Evolutionary conservation across 1,284 basidiomycete species (phyloP), one percentile per base, ranked within the genome.

Genomic region (Nidula niveotomentosa): DNA sequence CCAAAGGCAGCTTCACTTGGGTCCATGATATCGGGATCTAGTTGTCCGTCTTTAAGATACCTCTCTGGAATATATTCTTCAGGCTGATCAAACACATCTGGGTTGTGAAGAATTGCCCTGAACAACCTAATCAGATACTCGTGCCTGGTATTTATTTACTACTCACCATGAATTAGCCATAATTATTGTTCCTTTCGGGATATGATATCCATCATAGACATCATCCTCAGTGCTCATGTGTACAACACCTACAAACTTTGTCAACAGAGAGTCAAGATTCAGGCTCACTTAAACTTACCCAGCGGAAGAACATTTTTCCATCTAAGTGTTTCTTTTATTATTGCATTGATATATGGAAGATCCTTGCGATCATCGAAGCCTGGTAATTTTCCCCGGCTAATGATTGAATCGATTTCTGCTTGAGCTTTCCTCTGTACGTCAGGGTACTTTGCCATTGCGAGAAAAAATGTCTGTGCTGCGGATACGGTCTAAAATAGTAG

Each of bases 151-250:
- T 18, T 39, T 13, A 48, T 48, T 37, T 52, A 37, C 9, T 34
- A 62, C 65, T 17, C 58, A 76, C 75, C 71, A 76, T 36, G 76
- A 67, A 55, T 77, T 78, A 15, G 70, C 66, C 18, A 76, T 60
- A 3, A 80, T 63, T 48, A 68, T 75, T 6, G 72, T 67, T 33
- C 71, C 68, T 53, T 65, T 65, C 23, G 76, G 76, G 43, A 79
- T 75, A 53, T 67, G 61, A 61, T 73, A 76, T 3, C 71, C 76
- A 36, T 65, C 63, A 56, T 79, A 79, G 12, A 67, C 59, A 6
- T 46, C 45, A 6, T 46, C 45, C 18, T 46, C 13, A 12, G 45
- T 46, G 10, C 13, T n/a, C 45, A 46, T 46, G 18, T 46, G 45
- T 23, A 12, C 45, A n/a, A 46, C 45, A 18, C 45, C 45, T 46